These are phyloP conservation scores for Erigeron canadensis DNA, from an alignment of 129 eudicot species.

Conservation along the genomic window DNA sequence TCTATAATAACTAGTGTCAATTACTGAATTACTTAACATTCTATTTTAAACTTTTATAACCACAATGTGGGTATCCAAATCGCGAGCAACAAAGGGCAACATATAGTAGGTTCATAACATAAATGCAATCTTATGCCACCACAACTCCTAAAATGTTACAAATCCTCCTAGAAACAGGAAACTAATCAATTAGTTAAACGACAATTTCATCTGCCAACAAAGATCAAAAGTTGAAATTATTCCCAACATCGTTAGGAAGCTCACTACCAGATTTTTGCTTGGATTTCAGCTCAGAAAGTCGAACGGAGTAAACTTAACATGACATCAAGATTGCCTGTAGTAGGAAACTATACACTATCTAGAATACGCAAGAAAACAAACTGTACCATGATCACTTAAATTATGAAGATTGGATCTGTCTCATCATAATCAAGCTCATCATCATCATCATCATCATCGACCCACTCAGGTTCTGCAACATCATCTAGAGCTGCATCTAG, in stretches of 20 bases:
- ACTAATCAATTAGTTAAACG: background rate
- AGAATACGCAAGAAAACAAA: conserved; percentile 1
- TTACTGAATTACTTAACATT: no score
- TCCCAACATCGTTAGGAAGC: no score
- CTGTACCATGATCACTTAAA: conserved; percentile 17
- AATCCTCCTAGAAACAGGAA: background rate
- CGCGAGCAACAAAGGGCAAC: no score
- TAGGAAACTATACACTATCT: conserved; percentile 3
- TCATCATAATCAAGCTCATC: conserved; percentile 20
- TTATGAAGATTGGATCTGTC: conserved; percentile 17
- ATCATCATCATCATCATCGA: conserved; percentile 10
- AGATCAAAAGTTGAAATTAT: no score
- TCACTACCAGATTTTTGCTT: background rate
- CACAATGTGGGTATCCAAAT: no score
- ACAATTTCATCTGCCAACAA: background rate
- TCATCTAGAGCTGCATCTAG: conserved; percentile 21
- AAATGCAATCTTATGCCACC: background rate
- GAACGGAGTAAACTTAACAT: background rate
- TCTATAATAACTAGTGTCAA: no score
- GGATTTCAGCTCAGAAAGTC: conserved; percentile 15
- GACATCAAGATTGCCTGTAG: background rate
- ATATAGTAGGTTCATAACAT: background rate
- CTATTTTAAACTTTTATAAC: no score
- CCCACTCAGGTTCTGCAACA: conserved; percentile 23
- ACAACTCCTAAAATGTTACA: background rate